These are phyloP conservation scores for Globisporangium cederbergense DNA, from an alignment of 352 stramenopile genomes.

Conservation along the genomic window DNA sequence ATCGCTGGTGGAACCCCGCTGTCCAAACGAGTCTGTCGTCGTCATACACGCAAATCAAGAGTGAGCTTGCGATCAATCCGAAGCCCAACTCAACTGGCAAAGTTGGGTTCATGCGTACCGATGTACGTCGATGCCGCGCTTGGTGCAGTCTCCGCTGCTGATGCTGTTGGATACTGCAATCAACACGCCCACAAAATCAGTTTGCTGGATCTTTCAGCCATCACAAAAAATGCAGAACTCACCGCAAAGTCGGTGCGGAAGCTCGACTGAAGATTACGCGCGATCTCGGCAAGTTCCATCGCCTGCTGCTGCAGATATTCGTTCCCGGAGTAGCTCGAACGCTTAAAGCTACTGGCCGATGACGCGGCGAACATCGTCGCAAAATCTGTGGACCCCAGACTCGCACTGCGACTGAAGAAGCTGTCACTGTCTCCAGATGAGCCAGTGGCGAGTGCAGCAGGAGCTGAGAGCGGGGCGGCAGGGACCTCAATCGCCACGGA, in stretches of 20 bases:
- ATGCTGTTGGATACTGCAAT: neutral
- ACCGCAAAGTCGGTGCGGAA: slow-evolving; percentile 26
- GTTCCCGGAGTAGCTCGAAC: slow-evolving; percentile 29
- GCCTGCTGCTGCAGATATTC: slow-evolving; percentile 56
- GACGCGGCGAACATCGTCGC: slow-evolving; percentile 20
- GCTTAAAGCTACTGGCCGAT: slow-evolving; percentile 17
- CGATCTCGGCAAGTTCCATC: slow-evolving; percentile 62
- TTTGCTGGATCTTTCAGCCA: neutral
- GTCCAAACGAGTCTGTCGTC: slow-evolving; percentile 35
- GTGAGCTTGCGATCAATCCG: neutral
- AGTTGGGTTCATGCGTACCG: slow-evolving; percentile 1
- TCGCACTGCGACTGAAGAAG: neutral
- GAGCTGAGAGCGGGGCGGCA: slow-evolving; percentile 15
- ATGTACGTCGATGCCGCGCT: slow-evolving; percentile 34
- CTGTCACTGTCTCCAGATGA: slow-evolving; percentile 9
- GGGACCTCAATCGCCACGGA: neutral
- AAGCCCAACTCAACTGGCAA: neutral
- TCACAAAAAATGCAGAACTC: neutral
- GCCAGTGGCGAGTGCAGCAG: slow-evolving; percentile 5
- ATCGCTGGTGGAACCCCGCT: slow-evolving; percentile 37
- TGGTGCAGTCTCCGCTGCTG: slow-evolving; percentile 19
- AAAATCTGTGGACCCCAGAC: slow-evolving; percentile 14
- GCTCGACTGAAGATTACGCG: slow-evolving; percentile 56
- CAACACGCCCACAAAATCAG: neutral
- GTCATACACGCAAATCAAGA: neutral